A percentile compares a stretch with the other conserved stretches of the same genome.
phyloP scores from a whole-genome alignment of 768 basidiomycete genomes.

The Podaxis sp. region DNA sequence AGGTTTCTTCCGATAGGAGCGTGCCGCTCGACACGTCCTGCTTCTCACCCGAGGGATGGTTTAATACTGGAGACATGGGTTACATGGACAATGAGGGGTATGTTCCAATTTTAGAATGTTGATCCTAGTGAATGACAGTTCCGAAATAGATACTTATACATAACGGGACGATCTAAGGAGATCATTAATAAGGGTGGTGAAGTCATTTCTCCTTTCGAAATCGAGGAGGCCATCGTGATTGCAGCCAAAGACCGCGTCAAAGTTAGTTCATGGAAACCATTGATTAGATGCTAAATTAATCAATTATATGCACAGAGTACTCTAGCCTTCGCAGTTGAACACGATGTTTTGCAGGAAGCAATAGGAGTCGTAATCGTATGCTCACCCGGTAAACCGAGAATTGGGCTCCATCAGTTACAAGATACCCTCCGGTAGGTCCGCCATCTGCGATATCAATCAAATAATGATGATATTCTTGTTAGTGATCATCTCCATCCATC shows the following conservation, averaged over 20 bases:
- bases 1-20: slow-evolving; percentile 40
- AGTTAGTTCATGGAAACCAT: slow-evolving; percentile 21
- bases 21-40: slow-evolving; percentile 43
- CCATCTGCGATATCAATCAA: background rate
- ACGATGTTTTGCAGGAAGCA: slow-evolving; percentile 46
- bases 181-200: slow-evolving; percentile 61
- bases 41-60: slow-evolving; percentile 52
- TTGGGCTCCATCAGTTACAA: slow-evolving; percentile 40
- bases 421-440: slow-evolving; percentile 35
- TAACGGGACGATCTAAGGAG: slow-evolving; percentile 60
- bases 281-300: background rate
- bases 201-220: slow-evolving; percentile 59
- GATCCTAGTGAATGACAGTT: background rate
- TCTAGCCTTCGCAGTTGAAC: slow-evolving; percentile 44
- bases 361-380: slow-evolving; percentile 45
- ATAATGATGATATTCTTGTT: background rate
- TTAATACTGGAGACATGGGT: slow-evolving; percentile 48
- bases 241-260: slow-evolving; percentile 39
- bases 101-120: slow-evolving; percentile 6
- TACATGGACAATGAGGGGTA: slow-evolving; percentile 46
- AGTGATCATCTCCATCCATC: slow-evolving; percentile 46
- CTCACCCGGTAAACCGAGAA: slow-evolving; percentile 28
- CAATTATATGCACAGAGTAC: slow-evolving; percentile 24
- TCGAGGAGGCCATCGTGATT: slow-evolving; percentile 53
- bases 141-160: slow-evolving; percentile 35